Conservation (phyloP, 805 yeast species). For the Candida odintsovae region DNA sequence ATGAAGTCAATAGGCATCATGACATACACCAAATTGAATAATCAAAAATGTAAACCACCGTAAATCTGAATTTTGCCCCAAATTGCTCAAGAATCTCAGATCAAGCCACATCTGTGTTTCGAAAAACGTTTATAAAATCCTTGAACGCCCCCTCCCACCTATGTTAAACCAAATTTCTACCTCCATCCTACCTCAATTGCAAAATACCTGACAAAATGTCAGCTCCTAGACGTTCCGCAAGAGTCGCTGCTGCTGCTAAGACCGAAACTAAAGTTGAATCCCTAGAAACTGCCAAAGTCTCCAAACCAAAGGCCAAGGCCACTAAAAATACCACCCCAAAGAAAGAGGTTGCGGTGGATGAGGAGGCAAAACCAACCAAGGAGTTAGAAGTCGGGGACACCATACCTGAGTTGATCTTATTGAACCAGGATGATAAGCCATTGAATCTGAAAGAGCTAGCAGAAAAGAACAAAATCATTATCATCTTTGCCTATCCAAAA, state of each 20-base stretch:
- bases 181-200: no score
- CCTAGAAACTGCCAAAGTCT: constrained; percentile 13
- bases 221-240: constrained; percentile 14
- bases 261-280: constrained; percentile 11
- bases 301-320: constrained; percentile 16
- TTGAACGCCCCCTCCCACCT: no score
- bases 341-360: constrained; percentile 2
- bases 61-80: no score
- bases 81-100: no score
- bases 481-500: constrained; percentile 76
- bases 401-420: constrained; percentile 58
- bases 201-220: background rate
- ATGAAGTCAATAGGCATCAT: no score
- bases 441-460: constrained; percentile 42
- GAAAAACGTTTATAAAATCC: no score
- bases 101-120: no score
- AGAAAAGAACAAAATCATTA: constrained; percentile 37
- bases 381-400: constrained; percentile 50
- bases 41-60: no score
- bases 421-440: constrained; percentile 65
- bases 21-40: no score
- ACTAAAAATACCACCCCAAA: background rate
- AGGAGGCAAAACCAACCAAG: background rate
- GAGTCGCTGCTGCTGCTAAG: constrained; percentile 7
- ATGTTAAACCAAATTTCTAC: no score